phyloP scores from a whole-genome alignment of 768 basidiomycete genomes.

The Brasilioporus rufonigricans region DNA sequence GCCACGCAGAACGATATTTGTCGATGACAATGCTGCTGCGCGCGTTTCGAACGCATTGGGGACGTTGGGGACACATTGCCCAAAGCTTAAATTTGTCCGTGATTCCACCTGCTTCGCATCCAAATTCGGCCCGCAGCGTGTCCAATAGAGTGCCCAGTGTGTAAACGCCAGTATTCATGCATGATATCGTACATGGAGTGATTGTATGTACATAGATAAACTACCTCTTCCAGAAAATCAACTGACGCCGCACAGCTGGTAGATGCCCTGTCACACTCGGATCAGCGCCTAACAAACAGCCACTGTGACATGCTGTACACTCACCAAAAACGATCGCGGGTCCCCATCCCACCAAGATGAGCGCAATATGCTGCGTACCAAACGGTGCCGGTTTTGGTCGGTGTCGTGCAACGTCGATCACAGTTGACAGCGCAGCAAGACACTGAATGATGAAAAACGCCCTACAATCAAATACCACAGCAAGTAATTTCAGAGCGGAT shows the following conservation, averaged over 20 bases:
- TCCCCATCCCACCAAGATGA: constrained; percentile 59
- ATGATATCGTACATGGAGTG: not conserved
- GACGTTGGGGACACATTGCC: not conserved
- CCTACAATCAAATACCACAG: constrained; percentile 22
- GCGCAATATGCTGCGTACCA: constrained; percentile 63
- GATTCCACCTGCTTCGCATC: not conserved
- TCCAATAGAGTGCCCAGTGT: not conserved
- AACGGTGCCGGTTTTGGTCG: constrained; percentile 46
- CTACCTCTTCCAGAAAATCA: constrained; percentile 35
- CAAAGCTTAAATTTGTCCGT: not conserved
- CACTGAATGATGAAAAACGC: constrained; percentile 46
- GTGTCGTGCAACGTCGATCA: constrained; percentile 46
- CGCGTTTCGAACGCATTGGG: constrained; percentile 19
- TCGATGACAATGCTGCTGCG: not conserved
- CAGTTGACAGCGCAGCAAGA: constrained; percentile 47
- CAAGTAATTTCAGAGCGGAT: not conserved
- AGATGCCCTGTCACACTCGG: constrained; percentile 31
- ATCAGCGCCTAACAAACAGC: not conserved
- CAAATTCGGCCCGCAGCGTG: not conserved
- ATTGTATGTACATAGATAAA: not conserved
- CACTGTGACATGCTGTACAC: constrained; percentile 7
- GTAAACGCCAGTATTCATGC: not conserved
- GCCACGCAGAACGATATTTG: not conserved
- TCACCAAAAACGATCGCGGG: constrained; percentile 55
- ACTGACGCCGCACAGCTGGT: constrained; percentile 37